Percentiles rank a stretch among this genome's conserved stretches.
phyloP scores from a whole-genome alignment of 306 rosid species.

The Trifolium dubium region DNA sequence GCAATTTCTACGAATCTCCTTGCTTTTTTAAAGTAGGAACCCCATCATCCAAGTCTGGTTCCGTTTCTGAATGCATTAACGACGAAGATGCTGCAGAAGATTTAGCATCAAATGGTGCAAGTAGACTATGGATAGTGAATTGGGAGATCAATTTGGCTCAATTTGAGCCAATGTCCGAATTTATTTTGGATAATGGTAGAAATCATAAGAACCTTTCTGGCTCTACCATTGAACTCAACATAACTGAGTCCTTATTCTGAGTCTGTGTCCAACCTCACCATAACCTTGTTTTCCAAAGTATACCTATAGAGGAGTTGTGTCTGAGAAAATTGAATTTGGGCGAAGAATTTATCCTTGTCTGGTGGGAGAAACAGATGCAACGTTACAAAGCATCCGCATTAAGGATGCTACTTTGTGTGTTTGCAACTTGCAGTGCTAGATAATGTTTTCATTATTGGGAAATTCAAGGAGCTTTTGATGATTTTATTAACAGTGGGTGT shows the following conservation, averaged over 20 bases:
- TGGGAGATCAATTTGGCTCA: not conserved
- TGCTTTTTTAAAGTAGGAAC: not conserved
- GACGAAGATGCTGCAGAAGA: not conserved
- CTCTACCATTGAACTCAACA: not conserved
- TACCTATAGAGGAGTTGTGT: not conserved
- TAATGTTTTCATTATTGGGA: not conserved
- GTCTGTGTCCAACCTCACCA: not conserved
- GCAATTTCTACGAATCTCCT: not conserved
- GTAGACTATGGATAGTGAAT: not conserved
- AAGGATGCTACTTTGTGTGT: no score
- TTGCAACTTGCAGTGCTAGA: not conserved
- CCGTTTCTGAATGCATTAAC: not conserved
- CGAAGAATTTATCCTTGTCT: not conserved
- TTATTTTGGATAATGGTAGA: not conserved
- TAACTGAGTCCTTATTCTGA: not conserved
- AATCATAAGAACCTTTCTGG: not conserved
- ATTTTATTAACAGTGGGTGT: not conserved
- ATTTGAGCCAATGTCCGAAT: not conserved
- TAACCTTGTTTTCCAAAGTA: not conserved
- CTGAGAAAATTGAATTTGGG: not conserved
- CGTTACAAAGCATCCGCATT: not conserved
- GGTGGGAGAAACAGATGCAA: not conserved
- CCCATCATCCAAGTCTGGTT: not conserved
- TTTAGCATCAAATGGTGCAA: not conserved
- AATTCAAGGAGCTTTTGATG: not conserved